Percentiles rank a stretch among this genome's conserved stretches.
Evolutionary conservation across 805 yeast genomes (phyloP).

Genomic region (Myxozyma lipomycoides): DNA sequence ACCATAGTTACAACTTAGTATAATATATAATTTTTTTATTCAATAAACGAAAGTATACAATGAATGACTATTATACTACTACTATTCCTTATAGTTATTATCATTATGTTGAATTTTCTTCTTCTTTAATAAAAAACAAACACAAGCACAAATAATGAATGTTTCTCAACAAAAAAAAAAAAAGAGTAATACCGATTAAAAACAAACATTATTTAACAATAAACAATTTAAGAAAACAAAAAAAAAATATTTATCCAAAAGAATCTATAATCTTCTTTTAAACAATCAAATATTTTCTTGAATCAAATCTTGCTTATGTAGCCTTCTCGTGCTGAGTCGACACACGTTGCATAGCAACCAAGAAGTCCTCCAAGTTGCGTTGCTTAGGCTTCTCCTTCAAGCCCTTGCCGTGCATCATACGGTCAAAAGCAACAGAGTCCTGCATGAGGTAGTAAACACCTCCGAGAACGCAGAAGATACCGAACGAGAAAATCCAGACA

Average conservation of each 20-base stretch:
- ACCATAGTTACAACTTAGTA: too few relatives aligned
- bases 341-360: conserved; percentile 61
- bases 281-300: too few relatives aligned
- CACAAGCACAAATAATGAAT: neutral
- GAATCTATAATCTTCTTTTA: too few relatives aligned
- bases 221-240: neutral
- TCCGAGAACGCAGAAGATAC: conserved; percentile 93
- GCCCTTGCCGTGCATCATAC: conserved; percentile 54
- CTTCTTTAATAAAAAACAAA: neutral
- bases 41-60: neutral
- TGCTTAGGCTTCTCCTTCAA: conserved; percentile 41
- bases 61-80: neutral
- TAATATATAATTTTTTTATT: too few relatives aligned
- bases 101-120: too few relatives aligned
- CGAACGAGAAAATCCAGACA: conserved; percentile 93
- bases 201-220: neutral
- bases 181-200: neutral
- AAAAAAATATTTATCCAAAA: neutral
- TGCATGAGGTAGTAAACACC: conserved; percentile 96
- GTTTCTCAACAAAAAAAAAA: neutral
- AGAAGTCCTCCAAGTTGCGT: conserved; percentile 57
- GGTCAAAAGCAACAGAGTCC: conserved; percentile 46
- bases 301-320: conserved; percentile 18
- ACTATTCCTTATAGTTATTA: too few relatives aligned
- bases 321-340: conserved; percentile 65